Conservation (phyloP, 305 asterid genomes). For the Fraxinus sp. region DNA sequence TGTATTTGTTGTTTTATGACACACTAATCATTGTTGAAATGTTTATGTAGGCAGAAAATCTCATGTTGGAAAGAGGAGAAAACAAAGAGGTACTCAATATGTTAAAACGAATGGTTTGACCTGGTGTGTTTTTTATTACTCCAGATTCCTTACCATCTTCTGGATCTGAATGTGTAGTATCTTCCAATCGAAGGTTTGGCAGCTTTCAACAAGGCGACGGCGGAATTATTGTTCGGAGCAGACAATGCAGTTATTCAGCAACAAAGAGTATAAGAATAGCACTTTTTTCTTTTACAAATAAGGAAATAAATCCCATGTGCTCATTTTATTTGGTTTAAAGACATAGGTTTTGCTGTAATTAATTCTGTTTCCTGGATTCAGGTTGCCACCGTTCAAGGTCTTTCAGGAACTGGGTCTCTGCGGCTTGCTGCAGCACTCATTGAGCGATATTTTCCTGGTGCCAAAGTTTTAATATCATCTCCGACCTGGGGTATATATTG, state of each 20-base stretch:
- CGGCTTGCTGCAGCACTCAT: slow-evolving; percentile 93
- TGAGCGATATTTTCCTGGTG: slow-evolving; percentile 82
- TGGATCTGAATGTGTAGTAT: slow-evolving; percentile 52
- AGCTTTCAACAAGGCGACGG: slow-evolving; percentile 90
- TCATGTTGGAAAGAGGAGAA: slow-evolving; percentile 84
- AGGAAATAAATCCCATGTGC: neutral
- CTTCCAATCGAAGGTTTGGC: slow-evolving; percentile 97
- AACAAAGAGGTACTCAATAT: slow-evolving; percentile 80
- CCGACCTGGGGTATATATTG: slow-evolving; percentile 85
- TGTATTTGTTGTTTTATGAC: neutral
- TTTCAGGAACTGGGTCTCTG: slow-evolving; percentile 97
- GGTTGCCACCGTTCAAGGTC: slow-evolving; percentile 98
- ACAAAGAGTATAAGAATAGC: slow-evolving; percentile 56
- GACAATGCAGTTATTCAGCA: slow-evolving; percentile 69
- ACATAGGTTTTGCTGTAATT: slow-evolving; percentile 10
- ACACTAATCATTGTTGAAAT: neutral
- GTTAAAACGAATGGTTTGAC: slow-evolving; percentile 13
- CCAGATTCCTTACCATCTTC: slow-evolving; percentile 29
- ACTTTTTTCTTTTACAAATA: slow-evolving; percentile 22
- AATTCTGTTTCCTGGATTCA: slow-evolving; percentile 26
- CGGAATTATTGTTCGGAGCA: slow-evolving; percentile 83
- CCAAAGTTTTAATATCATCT: slow-evolving; percentile 85
- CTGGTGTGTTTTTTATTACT: slow-evolving; percentile 15
- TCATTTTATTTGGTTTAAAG: neutral
- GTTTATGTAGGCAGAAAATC: slow-evolving; percentile 72